Evolutionary conservation across 345 rosid genomes (phyloP), one percentile per base, ranked within the genome.

Genomic region (Alliaria petiolata): DNA sequence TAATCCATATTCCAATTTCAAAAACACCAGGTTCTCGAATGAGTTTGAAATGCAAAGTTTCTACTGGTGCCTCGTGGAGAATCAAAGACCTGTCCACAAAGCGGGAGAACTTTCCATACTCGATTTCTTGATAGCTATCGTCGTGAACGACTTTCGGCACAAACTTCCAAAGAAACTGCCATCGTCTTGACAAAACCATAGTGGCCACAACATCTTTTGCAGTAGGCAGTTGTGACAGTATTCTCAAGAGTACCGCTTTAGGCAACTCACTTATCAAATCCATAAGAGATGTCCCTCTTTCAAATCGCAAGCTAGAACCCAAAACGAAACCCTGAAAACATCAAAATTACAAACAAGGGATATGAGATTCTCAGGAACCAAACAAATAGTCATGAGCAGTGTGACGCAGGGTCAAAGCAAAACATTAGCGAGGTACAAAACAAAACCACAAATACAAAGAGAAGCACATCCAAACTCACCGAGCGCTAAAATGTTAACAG

Each of bases 131-230:
- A n/a, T n/a, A n/a, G n/a, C n/a, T 39, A 14, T 22, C 19, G n/a
- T 59, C 12, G 31, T 38, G 38, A 0, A 38, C 45, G 4, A 58
- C 46, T 38, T 13, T 58, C 2, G 72, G 72, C 54, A 55, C 55
- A n/a, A n/a, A n/a, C 55, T 9, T 55, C 72, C 72, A 56, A 55
- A 68, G 64, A 33, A 0, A 7, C 0, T 14, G 11, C 72, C 64
- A 68, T 0, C 42, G 52, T 31, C 31, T 67, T 3, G 72, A 67
- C 63, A 67, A 67, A 43, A 67, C 44, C 63, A 67, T 67, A 8
- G 72, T 67, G 8, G 33, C 43, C 43, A 31, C 34, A 3, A 43
- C 72, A 31, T 54, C 44, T 67, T 67, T 54, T 3, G 13, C 6
- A 0, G 34, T 8, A 43, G 72, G 44, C 43, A 54, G 34, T 31